Evolutionary conservation across 1,284 basidiomycete species (phyloP).

Genomic region (Uromyces viciae-fabae): DNA sequence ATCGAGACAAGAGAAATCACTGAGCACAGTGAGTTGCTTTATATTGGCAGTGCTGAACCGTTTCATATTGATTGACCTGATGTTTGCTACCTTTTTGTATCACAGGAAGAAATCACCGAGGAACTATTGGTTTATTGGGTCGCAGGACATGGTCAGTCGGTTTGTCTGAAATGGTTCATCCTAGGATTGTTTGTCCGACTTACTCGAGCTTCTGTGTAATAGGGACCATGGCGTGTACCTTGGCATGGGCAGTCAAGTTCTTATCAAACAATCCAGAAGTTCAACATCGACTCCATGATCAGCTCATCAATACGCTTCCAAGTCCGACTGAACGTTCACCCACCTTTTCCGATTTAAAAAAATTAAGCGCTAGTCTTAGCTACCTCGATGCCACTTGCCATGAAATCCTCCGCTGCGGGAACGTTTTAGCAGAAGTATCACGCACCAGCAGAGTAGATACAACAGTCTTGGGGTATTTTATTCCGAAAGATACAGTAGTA

Average conservation of each 20-base stretch:
- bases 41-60: neutral
- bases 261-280: conserved; percentile 35
- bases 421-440: conserved; percentile 26
- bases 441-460: conserved; percentile 20
- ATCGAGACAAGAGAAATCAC: conserved; percentile 1
- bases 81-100: neutral
- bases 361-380: conserved; percentile 4
- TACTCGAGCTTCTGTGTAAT: neutral
- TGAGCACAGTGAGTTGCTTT: conserved; percentile 4
- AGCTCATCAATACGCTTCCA: conserved; percentile 25
- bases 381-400: conserved; percentile 23
- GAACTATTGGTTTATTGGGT: conserved; percentile 42
- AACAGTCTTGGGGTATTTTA: conserved; percentile 19
- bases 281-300: conserved; percentile 16
- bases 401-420: conserved; percentile 30
- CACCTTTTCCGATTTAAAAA: conserved; percentile 27
- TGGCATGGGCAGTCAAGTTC: conserved; percentile 39
- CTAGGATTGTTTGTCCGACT: neutral
- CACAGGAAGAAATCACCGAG: conserved; percentile 29
- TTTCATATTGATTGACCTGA: neutral
- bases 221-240: conserved; percentile 42
- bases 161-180: neutral
- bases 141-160: conserved; percentile 39
- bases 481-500: conserved; percentile 26
- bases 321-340: conserved; percentile 29